Conservation (phyloP, 176 grass and related monocot genomes). For the Ananas comosus region DNA sequence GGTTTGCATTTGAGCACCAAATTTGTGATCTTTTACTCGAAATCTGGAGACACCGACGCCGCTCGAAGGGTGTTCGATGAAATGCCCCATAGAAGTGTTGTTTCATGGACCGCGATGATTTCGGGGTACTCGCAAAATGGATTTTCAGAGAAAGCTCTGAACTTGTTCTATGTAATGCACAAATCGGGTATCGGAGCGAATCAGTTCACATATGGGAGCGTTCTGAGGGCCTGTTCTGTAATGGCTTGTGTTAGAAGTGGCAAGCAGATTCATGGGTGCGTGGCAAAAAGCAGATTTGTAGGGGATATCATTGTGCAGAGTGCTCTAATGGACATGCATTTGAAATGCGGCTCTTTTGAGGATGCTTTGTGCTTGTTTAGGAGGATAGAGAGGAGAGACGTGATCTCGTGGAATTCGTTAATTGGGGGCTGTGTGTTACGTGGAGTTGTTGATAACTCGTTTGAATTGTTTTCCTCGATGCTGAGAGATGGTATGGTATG, state of each 20-base stretch:
- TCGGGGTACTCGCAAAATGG: slow-evolving; percentile 49
- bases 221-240: slow-evolving; percentile 25
- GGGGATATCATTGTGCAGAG: slow-evolving; percentile 74
- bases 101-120: slow-evolving; percentile 75
- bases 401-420: slow-evolving; percentile 72
- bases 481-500: slow-evolving; percentile 48
- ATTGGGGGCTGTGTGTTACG: slow-evolving; percentile 52
- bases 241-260: slow-evolving; percentile 37
- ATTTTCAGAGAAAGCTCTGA: slow-evolving; percentile 33
- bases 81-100: slow-evolving; percentile 52
- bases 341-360: slow-evolving; percentile 41
- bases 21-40: slow-evolving; percentile 46
- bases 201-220: slow-evolving; percentile 71
- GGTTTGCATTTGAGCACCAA: slow-evolving; percentile 56
- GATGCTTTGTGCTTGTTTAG: slow-evolving; percentile 41
- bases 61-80: slow-evolving; percentile 50
- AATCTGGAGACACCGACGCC: slow-evolving; percentile 20
- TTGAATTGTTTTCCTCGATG: slow-evolving; percentile 45
- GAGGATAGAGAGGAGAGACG: slow-evolving; percentile 46
- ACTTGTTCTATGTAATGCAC: slow-evolving; percentile 41
- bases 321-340: slow-evolving; percentile 62
- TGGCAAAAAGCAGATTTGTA: slow-evolving; percentile 40
- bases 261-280: slow-evolving; percentile 54
- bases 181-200: slow-evolving; percentile 26
- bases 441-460: slow-evolving; percentile 25